phyloP scores from a whole-genome alignment of 2,329 filamentous ascomycete species.

The Cytospora mali region DNA sequence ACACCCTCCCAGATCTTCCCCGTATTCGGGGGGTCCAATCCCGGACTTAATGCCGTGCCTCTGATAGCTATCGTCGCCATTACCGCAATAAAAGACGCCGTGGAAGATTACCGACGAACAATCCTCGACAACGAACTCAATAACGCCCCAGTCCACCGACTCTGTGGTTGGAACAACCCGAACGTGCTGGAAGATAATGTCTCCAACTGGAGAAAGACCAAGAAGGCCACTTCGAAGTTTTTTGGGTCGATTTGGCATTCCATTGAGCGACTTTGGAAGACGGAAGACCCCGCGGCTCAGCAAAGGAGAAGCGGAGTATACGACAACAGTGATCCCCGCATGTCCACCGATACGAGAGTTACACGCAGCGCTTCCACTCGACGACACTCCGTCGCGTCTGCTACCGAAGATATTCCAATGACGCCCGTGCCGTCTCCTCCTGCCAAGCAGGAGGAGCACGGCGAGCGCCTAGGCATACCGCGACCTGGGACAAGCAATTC shows the following conservation, averaged over 20 bases:
- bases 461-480: constrained; percentile 35
- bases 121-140: constrained; percentile 91
- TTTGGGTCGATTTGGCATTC: constrained; percentile 56
- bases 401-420: constrained; percentile 83
- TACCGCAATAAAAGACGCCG: constrained; percentile 90
- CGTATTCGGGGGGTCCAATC: constrained; percentile 91
- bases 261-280: constrained; percentile 52
- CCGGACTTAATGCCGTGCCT: constrained; percentile 85
- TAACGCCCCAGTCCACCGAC: constrained; percentile 89
- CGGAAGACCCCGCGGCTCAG: constrained; percentile 51
- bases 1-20: constrained; percentile 75
- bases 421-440: constrained; percentile 87
- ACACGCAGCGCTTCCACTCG: constrained; percentile 54
- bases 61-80: constrained; percentile 89
- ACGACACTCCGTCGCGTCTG: constrained; percentile 55
- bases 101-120: constrained; percentile 93
- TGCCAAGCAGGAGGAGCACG: constrained; percentile 47
- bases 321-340: constrained; percentile 59
- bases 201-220: constrained; percentile 82
- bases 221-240: constrained; percentile 77
- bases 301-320: constrained; percentile 51
- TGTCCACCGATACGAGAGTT: constrained; percentile 66
- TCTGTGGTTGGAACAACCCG: constrained; percentile 88
- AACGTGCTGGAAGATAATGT: constrained; percentile 89
- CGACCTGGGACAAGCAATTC: constrained; percentile 40